phyloP scores from a whole-genome alignment of 2,329 filamentous ascomycete genomes.

The Ilyonectria robusta region DNA sequence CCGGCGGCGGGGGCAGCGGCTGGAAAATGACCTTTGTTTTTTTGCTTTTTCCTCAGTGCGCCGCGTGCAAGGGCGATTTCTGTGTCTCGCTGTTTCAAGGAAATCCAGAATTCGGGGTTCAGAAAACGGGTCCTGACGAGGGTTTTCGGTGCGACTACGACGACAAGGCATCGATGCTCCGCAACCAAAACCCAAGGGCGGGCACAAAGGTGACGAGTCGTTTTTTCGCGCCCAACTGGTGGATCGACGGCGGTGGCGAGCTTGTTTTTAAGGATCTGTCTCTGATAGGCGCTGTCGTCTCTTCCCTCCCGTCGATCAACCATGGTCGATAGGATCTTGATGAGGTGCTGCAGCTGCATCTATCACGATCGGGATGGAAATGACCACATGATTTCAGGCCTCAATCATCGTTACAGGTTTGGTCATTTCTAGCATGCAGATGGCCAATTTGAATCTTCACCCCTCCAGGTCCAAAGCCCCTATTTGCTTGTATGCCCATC shows the following conservation, averaged over 20 bases:
- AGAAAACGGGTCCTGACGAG: neutral
- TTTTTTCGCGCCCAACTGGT: conserved; percentile 26
- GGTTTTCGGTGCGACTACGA: conserved; percentile 6
- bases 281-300: conserved; percentile 40
- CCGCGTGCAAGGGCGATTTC: neutral
- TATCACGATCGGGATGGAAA: neutral
- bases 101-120: neutral
- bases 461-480: too few species aligned
- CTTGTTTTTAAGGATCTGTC: conserved; percentile 24
- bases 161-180: neutral
- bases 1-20: too few species aligned
- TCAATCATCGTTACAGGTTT: neutral
- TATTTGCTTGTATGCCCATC: too few species aligned
- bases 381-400: neutral
- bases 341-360: conserved; percentile 19
- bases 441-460: too few species aligned
- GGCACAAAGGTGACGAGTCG: conserved; percentile 36
- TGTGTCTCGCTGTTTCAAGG: conserved; percentile 10
- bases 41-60: neutral
- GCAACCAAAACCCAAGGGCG: neutral
- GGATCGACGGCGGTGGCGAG: conserved; percentile 31
- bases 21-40: neutral
- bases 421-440: neutral
- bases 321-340: conserved; percentile 23
- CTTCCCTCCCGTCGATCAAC: conserved; percentile 41